Evolutionary conservation across 1,139 yeast genomes (phyloP), one percentile per base, ranked within the genome.

Genomic region (Geotrichum macrosporum): DNA sequence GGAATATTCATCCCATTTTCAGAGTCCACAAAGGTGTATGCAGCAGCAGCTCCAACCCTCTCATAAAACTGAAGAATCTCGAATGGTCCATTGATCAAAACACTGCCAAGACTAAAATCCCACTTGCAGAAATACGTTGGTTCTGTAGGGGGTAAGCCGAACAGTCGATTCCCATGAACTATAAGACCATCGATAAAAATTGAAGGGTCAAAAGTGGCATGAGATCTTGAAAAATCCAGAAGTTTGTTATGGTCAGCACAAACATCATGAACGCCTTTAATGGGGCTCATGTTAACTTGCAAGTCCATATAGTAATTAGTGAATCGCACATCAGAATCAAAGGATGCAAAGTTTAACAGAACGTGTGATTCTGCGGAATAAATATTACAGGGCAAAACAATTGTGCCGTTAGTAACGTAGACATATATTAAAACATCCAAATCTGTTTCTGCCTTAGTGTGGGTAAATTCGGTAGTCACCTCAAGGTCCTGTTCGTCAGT

Each of bases 81-180:
- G 0, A 81, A 70, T 2, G 74, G 68, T 1, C 87, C 76, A 51
- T 79, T 74, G 13, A 85, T 67, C 1, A 59, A 52, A 13, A 88
- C 67, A 4, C 70, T 70, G 8, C 88, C 94, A 2, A 84, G 64
- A 26, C 77, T 78, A 55, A 89, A 77, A 54, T 84, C 89, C 97
- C 97, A 92, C 53, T 85, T 82, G 60, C 96, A 88, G 55, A 77
- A 80, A 60, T 86, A 92, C 0, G 96, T 86, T 1, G 92, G 85
- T 61, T 86, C 95, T 2, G 74, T 71, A 0, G 96, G 96, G 0
- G 96, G 96, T 1, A 87, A 64, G 0, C 98, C 97, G 71, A 88
- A 87, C 80, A 88, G 78, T 59, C 97, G 74, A 62, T 89, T 95
- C 1, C 95, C 92, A 64, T 84, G 95, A 13, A 85, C 73, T 4